phyloP scores from a whole-genome alignment of 306 rosid genomes.

The Dalbergia oliveri region DNA sequence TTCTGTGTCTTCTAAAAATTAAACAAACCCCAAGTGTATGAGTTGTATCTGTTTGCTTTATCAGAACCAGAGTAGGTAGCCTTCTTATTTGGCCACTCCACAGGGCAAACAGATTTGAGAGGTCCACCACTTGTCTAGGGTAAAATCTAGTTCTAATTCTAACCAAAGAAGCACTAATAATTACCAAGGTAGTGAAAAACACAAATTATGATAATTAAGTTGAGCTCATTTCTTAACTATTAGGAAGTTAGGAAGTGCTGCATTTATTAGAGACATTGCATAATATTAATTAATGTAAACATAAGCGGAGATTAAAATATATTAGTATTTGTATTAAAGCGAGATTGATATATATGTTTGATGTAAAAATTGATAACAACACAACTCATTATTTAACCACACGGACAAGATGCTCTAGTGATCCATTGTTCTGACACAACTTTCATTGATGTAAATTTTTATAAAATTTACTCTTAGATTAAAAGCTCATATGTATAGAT shows the following conservation, averaged over 20 bases:
- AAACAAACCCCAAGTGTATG: background rate
- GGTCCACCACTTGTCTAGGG: slow-evolving; percentile 13
- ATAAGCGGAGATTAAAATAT: too few relatives aligned
- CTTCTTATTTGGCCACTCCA: slow-evolving; percentile 5
- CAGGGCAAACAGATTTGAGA: slow-evolving; percentile 6
- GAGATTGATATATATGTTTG: too few relatives aligned
- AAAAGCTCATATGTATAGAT: too few relatives aligned
- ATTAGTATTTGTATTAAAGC: too few relatives aligned
- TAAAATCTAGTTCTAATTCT: background rate
- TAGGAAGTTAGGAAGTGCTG: background rate
- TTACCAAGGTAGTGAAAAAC: background rate
- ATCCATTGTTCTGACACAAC: too few relatives aligned
- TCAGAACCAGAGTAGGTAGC: background rate
- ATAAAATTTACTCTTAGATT: too few relatives aligned
- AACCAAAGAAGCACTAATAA: slow-evolving; percentile 5
- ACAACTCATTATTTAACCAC: too few relatives aligned
- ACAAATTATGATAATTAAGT: background rate
- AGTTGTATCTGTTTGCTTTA: background rate
- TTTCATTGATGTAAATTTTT: too few relatives aligned
- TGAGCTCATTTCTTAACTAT: background rate
- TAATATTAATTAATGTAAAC: too few relatives aligned
- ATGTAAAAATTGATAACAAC: too few relatives aligned
- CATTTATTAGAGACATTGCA: background rate
- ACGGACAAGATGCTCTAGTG: too few relatives aligned
- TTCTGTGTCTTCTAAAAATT: too few relatives aligned